Percentiles rank a stretch among this genome's conserved stretches.
Evolutionary conservation across 306 rosid genomes (phyloP).

Genomic region (Malus fusca): DNA sequence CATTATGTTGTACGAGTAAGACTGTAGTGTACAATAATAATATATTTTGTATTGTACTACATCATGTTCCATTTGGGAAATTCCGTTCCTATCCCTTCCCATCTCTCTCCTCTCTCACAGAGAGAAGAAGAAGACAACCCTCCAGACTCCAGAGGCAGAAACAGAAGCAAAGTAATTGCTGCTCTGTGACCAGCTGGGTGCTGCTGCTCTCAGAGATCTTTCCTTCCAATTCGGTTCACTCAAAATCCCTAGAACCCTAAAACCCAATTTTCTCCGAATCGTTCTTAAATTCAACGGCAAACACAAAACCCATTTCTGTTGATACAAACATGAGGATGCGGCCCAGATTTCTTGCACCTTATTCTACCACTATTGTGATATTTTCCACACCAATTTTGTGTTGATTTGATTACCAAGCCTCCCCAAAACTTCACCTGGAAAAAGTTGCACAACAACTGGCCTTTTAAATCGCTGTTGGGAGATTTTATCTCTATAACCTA

Average conservation of each 20-base stretch:
- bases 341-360: neutral
- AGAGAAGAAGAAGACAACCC: neutral
- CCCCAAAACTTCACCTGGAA: constrained; percentile 17
- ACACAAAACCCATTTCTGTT: neutral
- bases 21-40: no score
- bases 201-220: neutral
- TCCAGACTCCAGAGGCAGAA: neutral
- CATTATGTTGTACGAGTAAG: no score
- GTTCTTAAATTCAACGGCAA: no score
- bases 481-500: no score
- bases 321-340: constrained; percentile 53
- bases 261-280: no score
- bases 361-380: constrained; percentile 19
- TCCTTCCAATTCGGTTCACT: neutral
- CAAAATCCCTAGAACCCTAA: no score
- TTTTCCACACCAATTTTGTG: constrained; percentile 22
- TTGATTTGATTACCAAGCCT: constrained; percentile 14
- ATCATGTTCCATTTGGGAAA: neutral
- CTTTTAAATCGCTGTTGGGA: neutral
- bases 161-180: neutral
- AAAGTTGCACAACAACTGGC: neutral
- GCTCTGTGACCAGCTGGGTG: neutral
- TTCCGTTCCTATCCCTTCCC: neutral
- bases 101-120: neutral
- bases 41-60: neutral